Percentiles rank a stretch among this genome's conserved stretches.
These are phyloP conservation scores for Ophiosphaerella herpotricha DNA, from an alignment of 2,329 filamentous ascomycete species.

Conservation along the genomic window DNA sequence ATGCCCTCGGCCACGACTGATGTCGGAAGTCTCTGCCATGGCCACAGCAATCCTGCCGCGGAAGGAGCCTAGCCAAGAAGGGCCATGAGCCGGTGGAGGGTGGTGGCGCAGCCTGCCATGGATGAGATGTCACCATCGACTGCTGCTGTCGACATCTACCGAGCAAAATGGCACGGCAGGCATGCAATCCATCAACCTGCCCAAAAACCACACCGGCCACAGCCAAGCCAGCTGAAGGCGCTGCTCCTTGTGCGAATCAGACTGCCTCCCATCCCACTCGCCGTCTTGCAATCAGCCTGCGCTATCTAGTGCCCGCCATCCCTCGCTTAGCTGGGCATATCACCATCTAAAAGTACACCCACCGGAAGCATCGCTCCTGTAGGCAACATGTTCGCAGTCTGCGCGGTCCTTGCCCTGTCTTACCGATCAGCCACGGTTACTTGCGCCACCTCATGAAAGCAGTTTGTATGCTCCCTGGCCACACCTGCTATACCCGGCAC, in stretches of 20 bases:
- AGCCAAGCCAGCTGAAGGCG: too few relatives aligned
- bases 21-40: too few relatives aligned
- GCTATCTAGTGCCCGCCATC: neutral
- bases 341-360: neutral
- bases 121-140: too few relatives aligned
- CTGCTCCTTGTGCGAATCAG: too few relatives aligned
- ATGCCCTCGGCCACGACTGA: too few relatives aligned
- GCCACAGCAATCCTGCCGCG: neutral
- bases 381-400: neutral
- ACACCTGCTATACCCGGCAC: neutral
- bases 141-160: too few relatives aligned
- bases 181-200: too few relatives aligned
- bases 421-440: conserved; percentile 4
- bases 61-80: neutral
- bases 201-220: too few relatives aligned
- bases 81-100: neutral
- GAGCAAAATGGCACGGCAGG: too few relatives aligned
- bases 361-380: neutral
- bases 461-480: neutral
- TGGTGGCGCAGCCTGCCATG: conserved; percentile 4
- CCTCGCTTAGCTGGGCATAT: neutral
- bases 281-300: too few relatives aligned
- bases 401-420: neutral
- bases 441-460: neutral
- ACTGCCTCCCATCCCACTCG: too few relatives aligned